Evolutionary conservation across 2,329 filamentous ascomycete genomes (phyloP), one percentile per base, ranked within the genome.

Genomic region (Colletotrichum ledebouriae): DNA sequence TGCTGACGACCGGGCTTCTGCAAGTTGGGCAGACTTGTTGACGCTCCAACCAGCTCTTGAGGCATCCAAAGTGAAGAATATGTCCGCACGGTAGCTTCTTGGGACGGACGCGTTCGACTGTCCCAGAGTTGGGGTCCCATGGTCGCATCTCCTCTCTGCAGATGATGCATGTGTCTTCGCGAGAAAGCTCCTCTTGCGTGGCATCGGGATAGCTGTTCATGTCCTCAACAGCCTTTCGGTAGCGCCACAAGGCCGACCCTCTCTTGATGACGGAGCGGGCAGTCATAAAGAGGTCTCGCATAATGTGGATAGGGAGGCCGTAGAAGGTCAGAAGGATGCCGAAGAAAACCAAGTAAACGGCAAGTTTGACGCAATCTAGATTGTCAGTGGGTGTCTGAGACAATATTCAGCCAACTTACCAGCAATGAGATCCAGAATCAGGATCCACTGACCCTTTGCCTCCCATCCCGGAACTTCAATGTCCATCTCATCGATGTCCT

Each of bases 21-120:
- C 96, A 99, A 2, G 94, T 99, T 6, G 96, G 96, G 77, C 96
- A 99, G 39, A 97, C 94, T 81, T 99, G 96, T 78, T 99, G 96
- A 71, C 96, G 87, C 82, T 99, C 96, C 33, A 99, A 86, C 96
- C 96, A 99, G 78, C 94, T 97, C 79, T 96, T 94, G 66, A 99
- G 87, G 78, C 96, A 99, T 55, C 94, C 92, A 72, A 98, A 92
- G 78, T 99, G 96, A 44, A 99, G 82, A 44, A 98, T 96, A 76
- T 99, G 96, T 4, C 95, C 94, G 79, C 96, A 99, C 0, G 96
- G 96, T 10, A 99, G 86, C 80, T 97, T 98, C 84, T 99, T 99
- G 6, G 96, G 94, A 20, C 96, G 88, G 64, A 92, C 87, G 62
- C 95, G 88, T 75, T 98, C 94, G 67, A 97, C 90, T 63, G 92